A percentile compares a stretch with the other conserved stretches of the same genome.
These are phyloP conservation scores for Sugiyamaella pinicola DNA, from an alignment of 1,139 yeast genomes.

Conservation along the genomic window DNA sequence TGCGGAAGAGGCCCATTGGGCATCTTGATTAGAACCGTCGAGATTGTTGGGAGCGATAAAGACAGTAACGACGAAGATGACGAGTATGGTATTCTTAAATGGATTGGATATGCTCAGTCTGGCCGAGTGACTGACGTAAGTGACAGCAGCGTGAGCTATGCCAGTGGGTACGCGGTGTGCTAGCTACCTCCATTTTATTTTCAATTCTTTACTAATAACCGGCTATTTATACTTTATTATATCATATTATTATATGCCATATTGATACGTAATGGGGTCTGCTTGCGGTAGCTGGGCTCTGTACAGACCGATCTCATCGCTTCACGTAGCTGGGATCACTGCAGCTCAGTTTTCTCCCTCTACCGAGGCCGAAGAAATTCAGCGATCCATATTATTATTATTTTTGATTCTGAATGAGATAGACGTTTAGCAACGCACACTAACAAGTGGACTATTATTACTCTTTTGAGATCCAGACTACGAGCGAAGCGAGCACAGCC, in stretches of 20 bases:
- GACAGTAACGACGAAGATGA: conserved; percentile 24
- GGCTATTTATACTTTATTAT: neutral
- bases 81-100: conserved; percentile 48
- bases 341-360: no score
- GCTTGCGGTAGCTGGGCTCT: neutral
- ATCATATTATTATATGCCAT: neutral
- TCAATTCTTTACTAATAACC: neutral
- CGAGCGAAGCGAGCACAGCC: neutral
- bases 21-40: conserved; percentile 59
- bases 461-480: no score
- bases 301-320: neutral
- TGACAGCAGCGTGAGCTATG: conserved; percentile 89
- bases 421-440: no score
- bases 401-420: no score
- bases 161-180: conserved; percentile 68
- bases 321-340: no score
- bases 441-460: no score
- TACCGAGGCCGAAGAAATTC: no score
- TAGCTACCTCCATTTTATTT: conserved; percentile 12
- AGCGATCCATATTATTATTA: no score
- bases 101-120: conserved; percentile 88
- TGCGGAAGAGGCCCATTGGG: conserved; percentile 90
- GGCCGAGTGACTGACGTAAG: conserved; percentile 50
- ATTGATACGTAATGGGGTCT: no score
- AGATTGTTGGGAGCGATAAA: conserved; percentile 34